phyloP scores from a whole-genome alignment of 768 basidiomycete genomes.

The Suillus brevipes region DNA sequence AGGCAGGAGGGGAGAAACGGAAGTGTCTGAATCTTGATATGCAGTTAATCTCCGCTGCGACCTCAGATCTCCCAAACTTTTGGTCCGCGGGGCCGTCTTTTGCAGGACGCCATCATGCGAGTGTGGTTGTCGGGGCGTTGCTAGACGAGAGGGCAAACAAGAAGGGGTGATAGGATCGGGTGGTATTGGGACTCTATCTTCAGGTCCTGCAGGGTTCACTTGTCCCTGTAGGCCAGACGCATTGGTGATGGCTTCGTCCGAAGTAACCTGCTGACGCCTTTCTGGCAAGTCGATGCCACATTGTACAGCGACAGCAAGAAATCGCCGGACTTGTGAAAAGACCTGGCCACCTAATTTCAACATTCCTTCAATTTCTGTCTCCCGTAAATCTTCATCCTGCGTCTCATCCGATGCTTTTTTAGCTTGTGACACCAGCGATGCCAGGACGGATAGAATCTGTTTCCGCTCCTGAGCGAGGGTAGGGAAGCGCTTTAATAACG shows the following conservation, averaged over 20 bases:
- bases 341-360: constrained; percentile 78
- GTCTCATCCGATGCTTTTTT: constrained; percentile 56
- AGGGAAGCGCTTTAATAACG: constrained; percentile 64
- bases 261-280: constrained; percentile 35
- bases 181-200: constrained; percentile 15
- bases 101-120: constrained; percentile 24
- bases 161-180: constrained; percentile 6
- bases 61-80: constrained; percentile 56
- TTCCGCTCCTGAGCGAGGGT: constrained; percentile 76
- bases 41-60: constrained; percentile 28
- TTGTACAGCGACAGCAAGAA: constrained; percentile 74
- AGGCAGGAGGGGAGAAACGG: constrained; percentile 36
- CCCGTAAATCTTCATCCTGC: constrained; percentile 47
- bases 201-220: constrained; percentile 18
- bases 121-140: constrained; percentile 35
- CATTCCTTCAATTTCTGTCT: constrained; percentile 71
- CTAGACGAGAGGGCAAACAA: constrained; percentile 14
- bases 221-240: constrained; percentile 14
- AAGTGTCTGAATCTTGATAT: constrained; percentile 39
- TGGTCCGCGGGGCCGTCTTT: constrained; percentile 42
- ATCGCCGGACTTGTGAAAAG: constrained; percentile 75
- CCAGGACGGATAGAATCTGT: constrained; percentile 76
- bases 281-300: constrained; percentile 72
- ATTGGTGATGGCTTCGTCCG: constrained; percentile 14
- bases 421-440: constrained; percentile 79